phyloP scores from a whole-genome alignment of 2,329 filamentous ascomycete species.

The Camptophora hylomeconis region DNA sequence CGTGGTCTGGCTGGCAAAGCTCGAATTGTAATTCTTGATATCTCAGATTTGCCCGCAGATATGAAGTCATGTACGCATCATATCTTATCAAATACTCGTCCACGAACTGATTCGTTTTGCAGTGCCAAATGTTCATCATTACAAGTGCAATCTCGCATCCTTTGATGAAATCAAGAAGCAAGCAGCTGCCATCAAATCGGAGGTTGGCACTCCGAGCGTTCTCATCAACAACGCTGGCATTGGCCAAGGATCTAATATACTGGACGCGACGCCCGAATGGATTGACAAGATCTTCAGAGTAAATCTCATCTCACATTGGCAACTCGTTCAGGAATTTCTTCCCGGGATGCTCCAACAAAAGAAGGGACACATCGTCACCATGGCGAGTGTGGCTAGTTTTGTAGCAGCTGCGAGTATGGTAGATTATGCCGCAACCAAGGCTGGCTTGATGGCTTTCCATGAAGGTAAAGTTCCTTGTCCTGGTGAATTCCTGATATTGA shows the following conservation, averaged over 20 bases:
- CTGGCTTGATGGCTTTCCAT: constrained; percentile 54
- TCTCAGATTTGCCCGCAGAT: constrained; percentile 26
- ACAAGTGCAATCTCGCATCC: constrained; percentile 56
- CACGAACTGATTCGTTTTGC: constrained; percentile 27
- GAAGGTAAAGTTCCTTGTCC: constrained; percentile 33
- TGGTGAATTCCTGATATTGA: constrained; percentile 13
- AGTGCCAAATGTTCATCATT: constrained; percentile 45
- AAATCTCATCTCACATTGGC: constrained; percentile 56
- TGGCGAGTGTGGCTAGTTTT: constrained; percentile 53
- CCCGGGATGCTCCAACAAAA: constrained; percentile 49
- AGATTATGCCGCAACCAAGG: constrained; percentile 56
- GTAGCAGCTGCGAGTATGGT: constrained; percentile 49
- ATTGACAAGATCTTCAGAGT: constrained; percentile 58
- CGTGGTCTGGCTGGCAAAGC: constrained; percentile 52
- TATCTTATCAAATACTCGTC: neutral
- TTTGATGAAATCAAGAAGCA: constrained; percentile 35
- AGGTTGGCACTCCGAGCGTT: constrained; percentile 53
- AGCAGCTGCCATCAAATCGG: constrained; percentile 32
- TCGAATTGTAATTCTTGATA: constrained; percentile 59
- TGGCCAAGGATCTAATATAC: constrained; percentile 43
- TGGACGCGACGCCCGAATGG: constrained; percentile 44
- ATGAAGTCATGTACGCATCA: constrained; percentile 11
- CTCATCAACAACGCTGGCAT: constrained; percentile 63
- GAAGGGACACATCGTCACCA: constrained; percentile 62
- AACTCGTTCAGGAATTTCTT: constrained; percentile 53